phyloP scores from a whole-genome alignment of 2,329 filamentous ascomycete genomes.

The Pseudocercospora fuligena region DNA sequence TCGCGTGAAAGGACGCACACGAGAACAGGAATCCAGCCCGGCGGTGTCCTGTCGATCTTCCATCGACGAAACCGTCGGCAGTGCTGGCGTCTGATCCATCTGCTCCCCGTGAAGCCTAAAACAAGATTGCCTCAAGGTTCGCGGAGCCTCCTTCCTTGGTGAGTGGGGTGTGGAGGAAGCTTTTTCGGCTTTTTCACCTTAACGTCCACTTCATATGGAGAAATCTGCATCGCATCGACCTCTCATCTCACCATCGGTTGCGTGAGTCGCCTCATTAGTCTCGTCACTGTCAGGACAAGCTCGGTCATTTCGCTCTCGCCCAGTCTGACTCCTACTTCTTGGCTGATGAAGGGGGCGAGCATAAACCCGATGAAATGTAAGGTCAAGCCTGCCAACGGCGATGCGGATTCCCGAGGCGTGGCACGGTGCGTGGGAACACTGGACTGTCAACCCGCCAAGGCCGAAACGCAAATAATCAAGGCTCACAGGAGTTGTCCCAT shows the following conservation, averaged over 20 bases:
- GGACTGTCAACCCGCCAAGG: not conserved
- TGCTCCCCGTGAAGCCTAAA: not conserved
- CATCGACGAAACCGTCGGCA: not conserved
- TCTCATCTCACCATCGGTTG: not conserved
- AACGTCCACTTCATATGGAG: not conserved
- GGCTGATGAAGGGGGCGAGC: not conserved
- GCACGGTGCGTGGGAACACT: not conserved
- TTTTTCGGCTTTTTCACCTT: not conserved
- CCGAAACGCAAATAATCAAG: not conserved
- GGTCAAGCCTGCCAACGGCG: not conserved
- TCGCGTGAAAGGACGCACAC: not conserved
- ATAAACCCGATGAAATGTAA: not conserved
- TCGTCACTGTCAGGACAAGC: not conserved
- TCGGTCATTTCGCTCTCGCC: not conserved
- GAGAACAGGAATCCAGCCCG: not conserved
- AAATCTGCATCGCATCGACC: not conserved
- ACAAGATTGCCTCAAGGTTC: not conserved
- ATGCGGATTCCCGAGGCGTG: not conserved
- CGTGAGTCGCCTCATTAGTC: not conserved
- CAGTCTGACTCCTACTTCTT: not conserved
- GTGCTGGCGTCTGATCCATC: not conserved
- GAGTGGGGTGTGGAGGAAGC: not conserved
- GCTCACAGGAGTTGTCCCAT: slow-evolving; percentile 2
- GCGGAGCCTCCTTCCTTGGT: not conserved
- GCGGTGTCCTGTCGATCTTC: not conserved